Evolutionary conservation across 202 grass and related monocot species (phyloP).

Genomic region (Hordeum pubiflorum): DNA sequence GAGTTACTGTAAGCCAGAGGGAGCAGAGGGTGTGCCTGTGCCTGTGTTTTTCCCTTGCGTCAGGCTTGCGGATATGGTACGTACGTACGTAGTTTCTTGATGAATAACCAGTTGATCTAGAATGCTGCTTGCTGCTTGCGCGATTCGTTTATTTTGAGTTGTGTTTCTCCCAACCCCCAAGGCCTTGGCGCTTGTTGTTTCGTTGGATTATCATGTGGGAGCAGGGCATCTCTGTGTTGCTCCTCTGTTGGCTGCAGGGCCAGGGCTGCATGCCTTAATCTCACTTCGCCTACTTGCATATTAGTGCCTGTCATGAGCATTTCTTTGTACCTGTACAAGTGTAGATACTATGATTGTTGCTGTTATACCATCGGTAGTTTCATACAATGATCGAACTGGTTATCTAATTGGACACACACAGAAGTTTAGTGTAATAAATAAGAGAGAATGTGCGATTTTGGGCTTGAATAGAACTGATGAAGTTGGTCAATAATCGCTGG

Average conservation of each 20-base stretch:
- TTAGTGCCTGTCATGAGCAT: not conserved
- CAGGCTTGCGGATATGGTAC: not conserved
- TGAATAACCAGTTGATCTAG: not conserved
- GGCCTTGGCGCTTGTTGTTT: not conserved
- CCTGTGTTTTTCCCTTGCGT: not conserved
- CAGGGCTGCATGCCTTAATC: not conserved
- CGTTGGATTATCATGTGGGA: not conserved
- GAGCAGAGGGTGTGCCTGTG: not conserved
- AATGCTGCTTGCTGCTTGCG: not conserved
- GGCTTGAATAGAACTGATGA: not conserved
- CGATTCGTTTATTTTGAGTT: not conserved
- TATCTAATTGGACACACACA: not conserved
- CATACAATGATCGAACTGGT: not conserved
- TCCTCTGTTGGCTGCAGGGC: not conserved
- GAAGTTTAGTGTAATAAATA: not conserved
- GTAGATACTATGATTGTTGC: not conserved
- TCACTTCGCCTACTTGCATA: not conserved
- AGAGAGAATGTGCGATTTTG: not conserved
- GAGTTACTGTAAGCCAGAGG: not conserved
- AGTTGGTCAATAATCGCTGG: not conserved
- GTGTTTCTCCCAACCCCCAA: not conserved
- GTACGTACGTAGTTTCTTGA: not conserved
- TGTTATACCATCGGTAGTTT: not conserved
- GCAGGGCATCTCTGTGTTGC: not conserved
- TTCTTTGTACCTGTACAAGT: not conserved